A percentile compares a stretch with the other conserved stretches of the same genome.
Evolutionary conservation across 331 rosid genomes (phyloP).

Genomic region (Malus hybrid): DNA sequence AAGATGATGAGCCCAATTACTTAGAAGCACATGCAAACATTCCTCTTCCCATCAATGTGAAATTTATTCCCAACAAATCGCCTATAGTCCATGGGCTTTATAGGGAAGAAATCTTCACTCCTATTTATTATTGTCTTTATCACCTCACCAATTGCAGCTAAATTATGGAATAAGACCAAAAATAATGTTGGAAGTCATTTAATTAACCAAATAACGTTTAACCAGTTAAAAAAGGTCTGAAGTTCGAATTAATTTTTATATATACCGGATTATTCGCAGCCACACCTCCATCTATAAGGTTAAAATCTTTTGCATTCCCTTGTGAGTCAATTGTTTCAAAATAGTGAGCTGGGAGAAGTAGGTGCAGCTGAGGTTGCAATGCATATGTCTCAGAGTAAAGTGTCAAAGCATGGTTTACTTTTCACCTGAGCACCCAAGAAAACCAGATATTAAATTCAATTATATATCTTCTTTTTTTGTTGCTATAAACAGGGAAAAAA

Average conservation of each 20-base stretch:
- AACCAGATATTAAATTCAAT: not conserved
- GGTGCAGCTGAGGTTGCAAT: conserved; percentile 45
- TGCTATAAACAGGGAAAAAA: too few relatives aligned
- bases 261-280: conserved; percentile 51
- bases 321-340: conserved; percentile 15
- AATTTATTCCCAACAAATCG: not conserved
- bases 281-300: conserved; percentile 45
- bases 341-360: conserved; percentile 35
- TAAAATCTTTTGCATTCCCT: conserved; percentile 16
- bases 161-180: conserved; percentile 9
- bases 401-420: conserved; percentile 10
- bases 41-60: too few relatives aligned
- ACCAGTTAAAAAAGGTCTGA: not conserved
- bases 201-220: not conserved
- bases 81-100: conserved; percentile 33
- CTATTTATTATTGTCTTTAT: conserved; percentile 19
- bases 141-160: conserved; percentile 42
- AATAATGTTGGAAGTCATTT: not conserved
- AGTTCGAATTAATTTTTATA: not conserved
- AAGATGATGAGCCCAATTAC: too few relatives aligned
- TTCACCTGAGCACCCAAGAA: conserved; percentile 18
- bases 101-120: conserved; percentile 20
- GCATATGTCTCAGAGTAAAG: conserved; percentile 34
- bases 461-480: too few relatives aligned
- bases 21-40: too few relatives aligned